Conservation (phyloP, 352 stramenopile genomes). For the Peronospora belbahrii region DNA sequence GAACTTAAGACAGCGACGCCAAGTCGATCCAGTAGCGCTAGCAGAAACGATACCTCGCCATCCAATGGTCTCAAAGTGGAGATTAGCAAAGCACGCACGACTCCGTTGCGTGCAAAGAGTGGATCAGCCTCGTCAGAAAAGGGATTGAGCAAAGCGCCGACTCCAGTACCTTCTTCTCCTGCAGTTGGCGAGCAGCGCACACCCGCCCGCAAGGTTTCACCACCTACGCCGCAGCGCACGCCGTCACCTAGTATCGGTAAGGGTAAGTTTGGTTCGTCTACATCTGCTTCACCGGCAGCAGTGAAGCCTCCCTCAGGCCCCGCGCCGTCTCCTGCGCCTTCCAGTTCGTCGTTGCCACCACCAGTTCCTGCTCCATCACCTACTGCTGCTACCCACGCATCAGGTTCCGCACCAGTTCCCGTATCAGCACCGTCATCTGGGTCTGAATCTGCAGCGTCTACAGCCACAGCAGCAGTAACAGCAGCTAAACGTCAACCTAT, state of each 20-base stretch:
- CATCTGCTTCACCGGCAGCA: slow-evolving; percentile 29
- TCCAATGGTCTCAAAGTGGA: slow-evolving; percentile 29
- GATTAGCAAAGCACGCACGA: slow-evolving; percentile 37
- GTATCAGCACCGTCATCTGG: slow-evolving; percentile 12
- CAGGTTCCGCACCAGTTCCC: slow-evolving; percentile 1
- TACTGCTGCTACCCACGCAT: slow-evolving; percentile 2
- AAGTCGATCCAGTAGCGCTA: slow-evolving; percentile 38
- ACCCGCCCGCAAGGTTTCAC: slow-evolving; percentile 28
- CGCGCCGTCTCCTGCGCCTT: slow-evolving; percentile 19
- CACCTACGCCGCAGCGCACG: slow-evolving; percentile 28
- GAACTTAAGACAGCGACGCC: slow-evolving; percentile 72
- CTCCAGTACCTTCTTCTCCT: slow-evolving; percentile 27
- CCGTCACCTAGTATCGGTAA: slow-evolving; percentile 28
- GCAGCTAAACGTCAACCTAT: slow-evolving; percentile 13
- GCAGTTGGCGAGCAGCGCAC: slow-evolving; percentile 26
- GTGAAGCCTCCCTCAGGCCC: slow-evolving; percentile 15
- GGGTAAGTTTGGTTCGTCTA: slow-evolving; percentile 20
- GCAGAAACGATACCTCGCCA: slow-evolving; percentile 42
- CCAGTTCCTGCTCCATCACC: slow-evolving; percentile 21
- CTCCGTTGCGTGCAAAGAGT: slow-evolving; percentile 48
- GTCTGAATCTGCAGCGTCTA: slow-evolving; percentile 10
- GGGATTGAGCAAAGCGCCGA: slow-evolving; percentile 18
- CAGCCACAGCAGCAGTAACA: slow-evolving; percentile 13
- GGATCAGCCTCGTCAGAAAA: slow-evolving; percentile 33
- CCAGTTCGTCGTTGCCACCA: slow-evolving; percentile 24